Percentiles rank a stretch among this genome's conserved stretches.
These are phyloP conservation scores for Pseudogymnoascus sp. DNA, from an alignment of 2,329 filamentous ascomycete genomes.

Conservation along the genomic window DNA sequence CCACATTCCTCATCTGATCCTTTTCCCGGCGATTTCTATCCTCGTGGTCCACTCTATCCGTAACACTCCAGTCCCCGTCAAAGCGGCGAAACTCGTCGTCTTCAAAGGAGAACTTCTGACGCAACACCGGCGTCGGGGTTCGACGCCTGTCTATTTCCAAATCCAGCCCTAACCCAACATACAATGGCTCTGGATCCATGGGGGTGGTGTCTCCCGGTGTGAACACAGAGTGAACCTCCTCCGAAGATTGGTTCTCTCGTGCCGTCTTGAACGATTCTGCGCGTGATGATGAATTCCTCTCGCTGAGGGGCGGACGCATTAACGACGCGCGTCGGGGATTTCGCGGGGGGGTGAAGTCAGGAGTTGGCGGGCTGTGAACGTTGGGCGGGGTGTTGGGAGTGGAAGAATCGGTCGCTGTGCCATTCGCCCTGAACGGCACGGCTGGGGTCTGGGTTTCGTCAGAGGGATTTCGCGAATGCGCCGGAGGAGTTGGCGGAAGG, in stretches of 20 bases:
- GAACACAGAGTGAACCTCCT: slow-evolving; percentile 39
- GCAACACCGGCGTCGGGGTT: slow-evolving; percentile 20
- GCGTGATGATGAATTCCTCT: slow-evolving; percentile 36
- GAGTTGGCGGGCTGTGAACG: slow-evolving; percentile 63
- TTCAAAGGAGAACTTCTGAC: slow-evolving; percentile 7
- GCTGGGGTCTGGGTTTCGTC: slow-evolving; percentile 35
- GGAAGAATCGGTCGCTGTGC: slow-evolving; percentile 14
- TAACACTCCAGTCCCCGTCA: slow-evolving; percentile 51
- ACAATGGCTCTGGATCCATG: slow-evolving; percentile 18
- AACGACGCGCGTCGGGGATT: slow-evolving; percentile 37
- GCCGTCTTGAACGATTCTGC: slow-evolving; percentile 54
- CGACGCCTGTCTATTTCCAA: slow-evolving; percentile 33
- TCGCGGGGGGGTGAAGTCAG: slow-evolving; percentile 67
- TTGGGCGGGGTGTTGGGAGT: slow-evolving; percentile 55
- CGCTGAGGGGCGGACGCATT: slow-evolving; percentile 40
- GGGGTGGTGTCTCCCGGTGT: slow-evolving; percentile 11
- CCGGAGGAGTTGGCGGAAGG: slow-evolving; percentile 56
- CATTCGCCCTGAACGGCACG: slow-evolving; percentile 1
- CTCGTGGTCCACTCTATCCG: slow-evolving; percentile 29
- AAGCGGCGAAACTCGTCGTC: slow-evolving; percentile 29
- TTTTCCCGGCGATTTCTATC: slow-evolving; percentile 37
- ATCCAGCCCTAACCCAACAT: slow-evolving; percentile 28
- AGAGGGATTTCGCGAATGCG: slow-evolving; percentile 52
- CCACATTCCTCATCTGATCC: slow-evolving; percentile 47
- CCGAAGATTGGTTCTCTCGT: slow-evolving; percentile 56